Percentiles rank a stretch among this genome's conserved stretches.
Evolutionary conservation across 306 rosid species (phyloP).

Genomic region (Astragalus glycyphyllos): DNA sequence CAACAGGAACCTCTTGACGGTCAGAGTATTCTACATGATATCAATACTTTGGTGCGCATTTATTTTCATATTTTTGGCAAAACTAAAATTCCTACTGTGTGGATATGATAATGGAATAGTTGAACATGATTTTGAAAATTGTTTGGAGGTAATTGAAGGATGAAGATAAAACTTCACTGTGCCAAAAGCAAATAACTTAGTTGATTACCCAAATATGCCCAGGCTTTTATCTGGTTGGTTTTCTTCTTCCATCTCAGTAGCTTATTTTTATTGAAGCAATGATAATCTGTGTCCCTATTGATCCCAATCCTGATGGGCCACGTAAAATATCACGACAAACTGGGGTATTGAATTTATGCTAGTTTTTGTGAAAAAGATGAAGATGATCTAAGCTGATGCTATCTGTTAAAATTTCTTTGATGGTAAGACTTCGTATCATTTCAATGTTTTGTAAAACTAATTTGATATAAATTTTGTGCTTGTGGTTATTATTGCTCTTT

Average conservation of each 20-base stretch:
- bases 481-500: conserved; percentile 17
- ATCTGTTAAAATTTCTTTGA: conserved; percentile 30
- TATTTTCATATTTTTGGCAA: conserved; percentile 22
- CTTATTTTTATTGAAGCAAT: conserved; percentile 9
- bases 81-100: background rate
- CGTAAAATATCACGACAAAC: background rate
- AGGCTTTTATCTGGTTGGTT: conserved; percentile 14
- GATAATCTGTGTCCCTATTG: background rate
- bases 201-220: conserved; percentile 1
- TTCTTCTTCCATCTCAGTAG: conserved; percentile 17
- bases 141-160: conserved; percentile 25
- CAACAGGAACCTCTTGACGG: conserved; percentile 66
- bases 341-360: conserved; percentile 17
- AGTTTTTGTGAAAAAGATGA: conserved; percentile 6
- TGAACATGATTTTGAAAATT: conserved; percentile 28
- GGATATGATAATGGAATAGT: conserved; percentile 7
- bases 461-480: conserved; percentile 28
- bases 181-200: conserved; percentile 13
- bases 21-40: conserved; percentile 56
- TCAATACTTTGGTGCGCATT: conserved; percentile 58
- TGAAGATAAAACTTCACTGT: background rate
- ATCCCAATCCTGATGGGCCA: background rate
- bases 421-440: conserved; percentile 19
- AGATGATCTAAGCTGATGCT: conserved; percentile 17
- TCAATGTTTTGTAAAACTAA: conserved; percentile 6